Percentiles rank a stretch among this genome's conserved stretches.
These are phyloP conservation scores for Lichtheimia ornata DNA, from an alignment of 371 early-diverging fungal genomes.

Conservation along the genomic window DNA sequence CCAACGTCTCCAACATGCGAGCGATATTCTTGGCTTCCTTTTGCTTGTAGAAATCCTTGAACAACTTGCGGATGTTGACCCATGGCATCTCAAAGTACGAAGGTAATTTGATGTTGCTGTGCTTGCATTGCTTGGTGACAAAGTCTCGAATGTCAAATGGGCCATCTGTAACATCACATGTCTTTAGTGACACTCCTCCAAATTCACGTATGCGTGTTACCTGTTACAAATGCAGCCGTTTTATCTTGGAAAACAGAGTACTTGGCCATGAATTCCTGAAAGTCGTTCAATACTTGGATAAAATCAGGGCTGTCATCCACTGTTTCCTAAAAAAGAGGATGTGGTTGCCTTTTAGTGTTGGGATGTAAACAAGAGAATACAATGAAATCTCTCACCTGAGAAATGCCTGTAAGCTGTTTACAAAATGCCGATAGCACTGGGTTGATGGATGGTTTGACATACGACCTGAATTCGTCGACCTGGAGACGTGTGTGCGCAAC, in stretches of 20 bases:
- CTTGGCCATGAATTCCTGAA: slow-evolving; percentile 48
- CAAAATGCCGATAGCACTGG: slow-evolving; percentile 76
- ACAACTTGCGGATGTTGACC: slow-evolving; percentile 63
- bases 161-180: slow-evolving; percentile 56
- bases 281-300: slow-evolving; percentile 38
- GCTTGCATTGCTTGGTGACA: slow-evolving; percentile 63
- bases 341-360: not conserved
- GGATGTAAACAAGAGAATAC: not conserved
- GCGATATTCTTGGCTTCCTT: slow-evolving; percentile 50
- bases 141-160: slow-evolving; percentile 86
- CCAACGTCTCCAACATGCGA: slow-evolving; percentile 63
- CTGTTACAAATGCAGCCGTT: slow-evolving; percentile 43
- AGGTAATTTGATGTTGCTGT: slow-evolving; percentile 52
- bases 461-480: slow-evolving; percentile 74
- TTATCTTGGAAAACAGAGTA: slow-evolving; percentile 53
- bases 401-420: slow-evolving; percentile 72
- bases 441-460: slow-evolving; percentile 68
- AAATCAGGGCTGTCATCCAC: slow-evolving; percentile 64
- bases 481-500: slow-evolving; percentile 9
- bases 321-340: slow-evolving; percentile 16
- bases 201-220: slow-evolving; percentile 13
- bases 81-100: slow-evolving; percentile 57
- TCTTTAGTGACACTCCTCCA: not conserved
- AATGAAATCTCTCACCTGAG: slow-evolving; percentile 35
- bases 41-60: slow-evolving; percentile 50